Percentiles rank a stretch among this genome's conserved stretches.
These are phyloP conservation scores for Davidsoniella australis DNA, from an alignment of 2,329 filamentous ascomycete genomes.

Conservation along the genomic window DNA sequence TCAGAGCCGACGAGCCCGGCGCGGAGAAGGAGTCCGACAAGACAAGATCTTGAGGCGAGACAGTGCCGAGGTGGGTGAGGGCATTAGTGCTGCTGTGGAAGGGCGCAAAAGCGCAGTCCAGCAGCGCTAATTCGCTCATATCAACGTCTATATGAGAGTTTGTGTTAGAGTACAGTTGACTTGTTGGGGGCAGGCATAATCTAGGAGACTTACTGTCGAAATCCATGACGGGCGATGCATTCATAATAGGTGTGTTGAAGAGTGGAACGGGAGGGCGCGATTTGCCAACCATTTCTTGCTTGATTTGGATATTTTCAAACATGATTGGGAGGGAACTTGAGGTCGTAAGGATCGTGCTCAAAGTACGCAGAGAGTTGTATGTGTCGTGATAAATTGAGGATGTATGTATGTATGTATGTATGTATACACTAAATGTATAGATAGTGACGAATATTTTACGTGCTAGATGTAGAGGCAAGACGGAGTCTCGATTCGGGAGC, in stretches of 20 bases:
- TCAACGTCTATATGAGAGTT: conserved; percentile 32
- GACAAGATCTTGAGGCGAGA: conserved; percentile 70
- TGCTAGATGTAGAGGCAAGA: conserved; percentile 45
- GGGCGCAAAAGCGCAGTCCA: conserved; percentile 32
- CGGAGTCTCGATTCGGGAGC: conserved; percentile 54
- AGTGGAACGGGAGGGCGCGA: too few relatives aligned
- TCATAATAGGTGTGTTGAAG: too few relatives aligned
- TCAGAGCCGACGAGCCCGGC: conserved; percentile 67
- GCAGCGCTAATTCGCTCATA: conserved; percentile 40
- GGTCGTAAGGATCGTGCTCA: too few relatives aligned
- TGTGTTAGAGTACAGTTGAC: conserved; percentile 19
- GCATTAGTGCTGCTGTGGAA: not conserved
- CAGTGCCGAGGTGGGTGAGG: conserved; percentile 42
- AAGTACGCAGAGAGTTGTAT: too few relatives aligned
- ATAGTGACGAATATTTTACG: conserved; percentile 14
- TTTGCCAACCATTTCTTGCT: too few relatives aligned
- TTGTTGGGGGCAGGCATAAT: conserved; percentile 21
- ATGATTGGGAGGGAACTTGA: too few relatives aligned
- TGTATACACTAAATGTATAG: not conserved
- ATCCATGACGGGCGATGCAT: conserved; percentile 5
- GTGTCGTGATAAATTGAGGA: too few relatives aligned
- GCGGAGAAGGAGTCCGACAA: conserved; percentile 57
- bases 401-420: too few relatives aligned
- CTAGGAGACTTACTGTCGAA: conserved; percentile 1
- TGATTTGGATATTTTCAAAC: too few relatives aligned